Evolutionary conservation across 1,284 basidiomycete genomes (phyloP).

Genomic region (Ceratobasidium papillatum): DNA sequence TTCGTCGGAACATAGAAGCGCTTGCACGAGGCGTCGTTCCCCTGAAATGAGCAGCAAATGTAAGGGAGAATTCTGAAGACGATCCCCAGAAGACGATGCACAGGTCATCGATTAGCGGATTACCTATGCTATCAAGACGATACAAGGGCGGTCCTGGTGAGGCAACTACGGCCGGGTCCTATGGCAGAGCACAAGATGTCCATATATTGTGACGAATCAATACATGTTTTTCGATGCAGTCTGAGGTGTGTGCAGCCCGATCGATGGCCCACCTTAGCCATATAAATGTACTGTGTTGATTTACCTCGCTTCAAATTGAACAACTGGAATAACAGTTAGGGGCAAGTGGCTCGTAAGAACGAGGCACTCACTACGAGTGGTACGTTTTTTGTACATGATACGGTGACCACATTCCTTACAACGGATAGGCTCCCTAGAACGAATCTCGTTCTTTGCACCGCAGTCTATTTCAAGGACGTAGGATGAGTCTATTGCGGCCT

Average conservation of each 20-base stretch:
- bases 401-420: constrained; percentile 98
- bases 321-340: constrained; percentile 59
- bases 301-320: constrained; percentile 86
- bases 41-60: constrained; percentile 26
- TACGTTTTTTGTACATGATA: constrained; percentile 99
- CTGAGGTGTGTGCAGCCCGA: background rate
- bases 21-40: constrained; percentile 38
- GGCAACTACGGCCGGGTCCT: constrained; percentile 20
- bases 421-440: constrained; percentile 92
- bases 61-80: constrained; percentile 29
- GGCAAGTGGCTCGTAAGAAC: constrained; percentile 23
- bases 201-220: constrained; percentile 37
- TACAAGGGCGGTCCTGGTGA: constrained; percentile 26
- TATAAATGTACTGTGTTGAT: background rate
- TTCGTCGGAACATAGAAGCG: constrained; percentile 32
- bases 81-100: constrained; percentile 41
- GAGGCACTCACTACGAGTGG: constrained; percentile 84
- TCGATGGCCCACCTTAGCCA: constrained; percentile 3
- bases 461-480: constrained; percentile 69
- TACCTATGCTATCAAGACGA: constrained; percentile 34
- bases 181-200: constrained; percentile 13
- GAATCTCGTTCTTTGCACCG: constrained; percentile 92
- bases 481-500: constrained; percentile 34
- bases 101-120: constrained; percentile 40
- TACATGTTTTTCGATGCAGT: constrained; percentile 9